These are phyloP conservation scores for Coccomyxa sp. DNA, from an alignment of 139 green algal species.

Conservation along the genomic window DNA sequence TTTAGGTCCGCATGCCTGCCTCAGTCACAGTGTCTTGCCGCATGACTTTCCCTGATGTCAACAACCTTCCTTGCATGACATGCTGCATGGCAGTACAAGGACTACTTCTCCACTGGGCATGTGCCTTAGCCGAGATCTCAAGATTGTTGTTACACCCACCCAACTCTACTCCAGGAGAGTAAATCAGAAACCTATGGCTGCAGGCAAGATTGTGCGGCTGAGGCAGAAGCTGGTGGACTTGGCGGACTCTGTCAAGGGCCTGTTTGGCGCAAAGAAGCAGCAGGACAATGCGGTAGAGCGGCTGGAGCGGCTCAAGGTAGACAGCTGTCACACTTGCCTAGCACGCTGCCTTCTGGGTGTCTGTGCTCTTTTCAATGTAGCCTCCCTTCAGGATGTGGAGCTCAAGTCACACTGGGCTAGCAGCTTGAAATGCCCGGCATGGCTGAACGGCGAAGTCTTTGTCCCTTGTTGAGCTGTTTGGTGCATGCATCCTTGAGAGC, in stretches of 20 bases:
- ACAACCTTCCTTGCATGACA: background rate
- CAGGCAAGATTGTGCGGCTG: constrained; percentile 65
- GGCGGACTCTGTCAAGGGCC: constrained; percentile 65
- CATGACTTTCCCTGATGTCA: background rate
- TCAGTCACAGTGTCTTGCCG: background rate
- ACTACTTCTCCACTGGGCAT: too few species aligned
- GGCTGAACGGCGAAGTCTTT: too few species aligned
- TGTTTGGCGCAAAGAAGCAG: constrained; percentile 75
- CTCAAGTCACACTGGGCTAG: too few species aligned
- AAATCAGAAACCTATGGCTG: background rate
- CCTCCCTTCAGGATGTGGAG: too few species aligned
- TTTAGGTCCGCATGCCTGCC: constrained; percentile 53
- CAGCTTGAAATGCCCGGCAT: too few species aligned
- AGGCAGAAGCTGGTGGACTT: constrained; percentile 74
- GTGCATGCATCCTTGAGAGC: too few species aligned
- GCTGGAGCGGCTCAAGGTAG: constrained; percentile 78
- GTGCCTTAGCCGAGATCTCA: background rate
- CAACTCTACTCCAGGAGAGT: background rate
- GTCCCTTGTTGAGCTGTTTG: too few species aligned
- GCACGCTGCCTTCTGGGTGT: too few species aligned
- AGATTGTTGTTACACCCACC: background rate
- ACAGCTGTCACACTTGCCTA: too few species aligned
- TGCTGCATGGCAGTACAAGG: background rate
- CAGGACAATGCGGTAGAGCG: constrained; percentile 63
- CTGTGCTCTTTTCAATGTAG: too few species aligned